Conservation (phyloP, 805 yeast genomes). For the Suhomyces tanzawaensis region DNA sequence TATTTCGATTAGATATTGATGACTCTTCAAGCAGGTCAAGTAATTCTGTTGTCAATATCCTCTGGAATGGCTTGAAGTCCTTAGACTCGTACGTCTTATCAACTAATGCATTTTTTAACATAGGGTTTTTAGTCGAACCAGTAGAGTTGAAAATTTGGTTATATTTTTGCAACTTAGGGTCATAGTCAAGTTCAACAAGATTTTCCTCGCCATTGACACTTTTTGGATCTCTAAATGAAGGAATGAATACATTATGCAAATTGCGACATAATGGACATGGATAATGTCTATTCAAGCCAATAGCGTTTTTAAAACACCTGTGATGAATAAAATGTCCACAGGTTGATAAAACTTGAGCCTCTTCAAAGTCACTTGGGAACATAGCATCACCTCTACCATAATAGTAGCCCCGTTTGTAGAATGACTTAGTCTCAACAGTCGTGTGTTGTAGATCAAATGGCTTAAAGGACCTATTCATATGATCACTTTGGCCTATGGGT, state of each 20-base stretch:
- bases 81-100: slow-evolving; percentile 12
- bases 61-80: neutral
- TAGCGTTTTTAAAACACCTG: slow-evolving; percentile 38
- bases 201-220: neutral
- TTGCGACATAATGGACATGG: slow-evolving; percentile 54
- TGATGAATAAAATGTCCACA: slow-evolving; percentile 57
- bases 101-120: slow-evolving; percentile 3
- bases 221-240: slow-evolving; percentile 30
- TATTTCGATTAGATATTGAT: slow-evolving; percentile 5
- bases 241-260: slow-evolving; percentile 44
- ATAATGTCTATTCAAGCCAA: slow-evolving; percentile 21
- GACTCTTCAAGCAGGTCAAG: neutral
- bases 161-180: slow-evolving; percentile 17
- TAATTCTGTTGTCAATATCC: neutral
- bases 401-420: neutral
- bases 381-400: neutral
- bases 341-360: slow-evolving; percentile 31
- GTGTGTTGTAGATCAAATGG: slow-evolving; percentile 22
- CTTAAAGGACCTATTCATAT: slow-evolving; percentile 20
- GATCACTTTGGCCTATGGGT: slow-evolving; percentile 23
- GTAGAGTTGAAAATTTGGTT: slow-evolving; percentile 3
- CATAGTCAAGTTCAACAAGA: neutral
- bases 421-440: too few relatives aligned
- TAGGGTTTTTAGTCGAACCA: slow-evolving; percentile 3
- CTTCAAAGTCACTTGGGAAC: neutral